Evolutionary conservation across 2,329 filamentous ascomycete genomes (phyloP), one percentile per base, ranked within the genome.

Genomic region (Cordyceps militaris): DNA sequence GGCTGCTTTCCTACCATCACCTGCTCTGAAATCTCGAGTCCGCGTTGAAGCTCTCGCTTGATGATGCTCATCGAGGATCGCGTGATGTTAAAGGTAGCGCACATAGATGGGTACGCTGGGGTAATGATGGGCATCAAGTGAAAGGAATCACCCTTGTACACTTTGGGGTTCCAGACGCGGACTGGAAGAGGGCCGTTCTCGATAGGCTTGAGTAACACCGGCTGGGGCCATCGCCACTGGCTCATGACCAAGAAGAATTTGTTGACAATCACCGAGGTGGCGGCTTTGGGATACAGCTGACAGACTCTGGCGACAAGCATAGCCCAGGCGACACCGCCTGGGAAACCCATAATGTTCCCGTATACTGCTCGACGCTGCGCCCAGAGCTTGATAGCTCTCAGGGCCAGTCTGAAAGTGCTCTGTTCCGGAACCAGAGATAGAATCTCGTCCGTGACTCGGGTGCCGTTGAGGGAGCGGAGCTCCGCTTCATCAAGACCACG

Each of bases 81-180:
- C 3, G 89, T 92, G 60, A 99, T 87, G 67, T 96, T 97, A 76
- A 96, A 94, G 0, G 94, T 97, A 1, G 94, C 88, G 71, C 94
- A 97, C 92, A 97, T 97, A 51, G 91, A 95, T 3, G 94, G 94
- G 70, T 97, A 97, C 1, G 94, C 92, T 1, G 94, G 94, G 1
- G 94, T 99, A 67, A 99, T 97, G 71, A 99, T 90, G 28, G 94
- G 94, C 94, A 99, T 99, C 54, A 97, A 77, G 71, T 97, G 93
- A 63, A 85, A 89, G 44, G 83, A 83, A 71, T 97, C 94, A 56
- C 84, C 82, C 60, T 85, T 84, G 70, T 96, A 95, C 30, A 91
- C 77, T 78, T 87, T 88, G 34, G 94, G 94, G 67, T 99, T 97
- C 93, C 94, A 99, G 59, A 96, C 88, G 66, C 89, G 86, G 56